A percentile compares a stretch with the other conserved stretches of the same genome.
Evolutionary conservation across 2,329 filamentous ascomycete genomes (phyloP).

Genomic region (Monosporascus sp.): DNA sequence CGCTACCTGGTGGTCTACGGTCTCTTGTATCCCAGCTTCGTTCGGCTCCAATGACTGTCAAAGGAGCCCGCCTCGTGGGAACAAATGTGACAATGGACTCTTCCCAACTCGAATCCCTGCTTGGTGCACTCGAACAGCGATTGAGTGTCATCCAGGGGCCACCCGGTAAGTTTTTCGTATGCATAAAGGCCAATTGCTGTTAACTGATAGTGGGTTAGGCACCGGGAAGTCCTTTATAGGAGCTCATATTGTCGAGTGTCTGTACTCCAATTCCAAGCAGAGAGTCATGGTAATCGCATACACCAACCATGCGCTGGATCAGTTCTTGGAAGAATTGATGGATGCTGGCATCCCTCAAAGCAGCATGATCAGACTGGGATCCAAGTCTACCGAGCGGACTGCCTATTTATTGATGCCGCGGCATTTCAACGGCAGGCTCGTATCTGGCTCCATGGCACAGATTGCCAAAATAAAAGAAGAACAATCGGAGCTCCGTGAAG

Average conservation of each 20-base stretch:
- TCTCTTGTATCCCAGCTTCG: background rate
- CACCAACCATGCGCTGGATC: slow-evolving; percentile 60
- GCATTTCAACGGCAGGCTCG: slow-evolving; percentile 20
- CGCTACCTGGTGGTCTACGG: background rate
- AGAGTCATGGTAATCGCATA: slow-evolving; percentile 59
- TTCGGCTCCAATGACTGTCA: slow-evolving; percentile 1
- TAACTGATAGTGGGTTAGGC: slow-evolving; percentile 31
- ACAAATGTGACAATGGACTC: slow-evolving; percentile 8
- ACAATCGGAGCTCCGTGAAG: slow-evolving; percentile 19
- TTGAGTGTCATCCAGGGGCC: slow-evolving; percentile 65
- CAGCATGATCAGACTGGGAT: slow-evolving; percentile 56
- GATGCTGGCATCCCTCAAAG: slow-evolving; percentile 45
- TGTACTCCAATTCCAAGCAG: slow-evolving; percentile 41
- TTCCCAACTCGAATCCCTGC: slow-evolving; percentile 51
- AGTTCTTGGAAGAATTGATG: slow-evolving; percentile 59
- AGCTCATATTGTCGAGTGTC: slow-evolving; percentile 48
- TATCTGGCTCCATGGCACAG: slow-evolving; percentile 26
- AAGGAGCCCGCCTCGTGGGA: slow-evolving; percentile 2
- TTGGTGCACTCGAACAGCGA: slow-evolving; percentile 42
- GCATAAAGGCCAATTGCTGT: background rate
- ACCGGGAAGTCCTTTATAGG: slow-evolving; percentile 73
- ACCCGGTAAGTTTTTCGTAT: slow-evolving; percentile 42
- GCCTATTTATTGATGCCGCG: slow-evolving; percentile 38
- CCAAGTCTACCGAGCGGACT: slow-evolving; percentile 46
- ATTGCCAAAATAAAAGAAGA: slow-evolving; percentile 34